A percentile compares a stretch with the other conserved stretches of the same genome.
phyloP scores from a whole-genome alignment of 2,329 filamentous ascomycete genomes.

The Aspergillus sp. region DNA sequence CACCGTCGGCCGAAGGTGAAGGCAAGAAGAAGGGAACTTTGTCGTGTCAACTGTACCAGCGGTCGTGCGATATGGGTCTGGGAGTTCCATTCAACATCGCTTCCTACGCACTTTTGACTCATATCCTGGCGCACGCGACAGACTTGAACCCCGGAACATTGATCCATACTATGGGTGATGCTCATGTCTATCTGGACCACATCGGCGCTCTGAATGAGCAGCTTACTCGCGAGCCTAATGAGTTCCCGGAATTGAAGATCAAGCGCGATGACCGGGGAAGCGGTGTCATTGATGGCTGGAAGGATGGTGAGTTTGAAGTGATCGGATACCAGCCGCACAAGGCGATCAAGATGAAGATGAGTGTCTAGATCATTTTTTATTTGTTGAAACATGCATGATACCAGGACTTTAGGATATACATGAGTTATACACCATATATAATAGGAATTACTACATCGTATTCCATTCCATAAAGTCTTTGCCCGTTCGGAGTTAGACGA shows the following conservation, averaged over 20 bases:
- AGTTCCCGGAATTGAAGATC: slow-evolving; percentile 75
- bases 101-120: slow-evolving; percentile 83
- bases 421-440: no score
- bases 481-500: background rate
- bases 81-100: slow-evolving; percentile 98
- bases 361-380: slow-evolving; percentile 53
- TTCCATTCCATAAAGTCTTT: no score
- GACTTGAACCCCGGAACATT: slow-evolving; percentile 78
- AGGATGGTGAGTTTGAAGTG: slow-evolving; percentile 77
- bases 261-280: slow-evolving; percentile 59
- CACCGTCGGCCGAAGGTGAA: slow-evolving; percentile 30
- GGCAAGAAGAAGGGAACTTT: slow-evolving; percentile 58
- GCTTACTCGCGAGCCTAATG: slow-evolving; percentile 68
- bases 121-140: slow-evolving; percentile 87
- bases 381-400: slow-evolving; percentile 16
- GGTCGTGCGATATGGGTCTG: slow-evolving; percentile 93
- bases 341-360: slow-evolving; percentile 97
- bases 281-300: slow-evolving; percentile 92
- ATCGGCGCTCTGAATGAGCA: slow-evolving; percentile 79
- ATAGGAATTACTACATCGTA: no score
- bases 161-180: slow-evolving; percentile 94
- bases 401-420: slow-evolving; percentile 1
- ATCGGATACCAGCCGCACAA: slow-evolving; percentile 87
- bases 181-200: slow-evolving; percentile 94
- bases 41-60: slow-evolving; percentile 85